Base-by-base conservation (phyloP, 78 protist species). In the Creolimax fragrantissima region DNA sequence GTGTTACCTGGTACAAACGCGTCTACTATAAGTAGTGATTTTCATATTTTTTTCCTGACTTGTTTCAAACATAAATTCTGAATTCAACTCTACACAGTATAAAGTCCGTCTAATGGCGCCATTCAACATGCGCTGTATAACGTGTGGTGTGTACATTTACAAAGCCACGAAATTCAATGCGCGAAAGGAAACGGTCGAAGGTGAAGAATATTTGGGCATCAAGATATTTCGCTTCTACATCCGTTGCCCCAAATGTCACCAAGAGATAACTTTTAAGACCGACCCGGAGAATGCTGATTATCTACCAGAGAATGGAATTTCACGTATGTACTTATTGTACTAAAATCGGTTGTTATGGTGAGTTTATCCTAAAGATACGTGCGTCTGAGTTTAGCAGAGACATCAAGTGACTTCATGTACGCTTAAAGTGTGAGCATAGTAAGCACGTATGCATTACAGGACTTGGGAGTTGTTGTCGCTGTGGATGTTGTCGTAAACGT, bases 91-190 rank as follows among this genome's bases (percentile, higher is more conserved):
- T 0, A n/a, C n/a, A 37, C 93, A 93, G 44, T 81, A 17, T 43
- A 94, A 95, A 66, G 97, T 97, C 3, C 97, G 99, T 3, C 96
- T 97, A 93, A 97, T 97, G 99, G 42, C 98, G 39, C 99, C 99
- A 5, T 95, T 98, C 96, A 94, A 95, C 74, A 66, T 98, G 67
- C 92, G 96, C 83, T 98, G 99, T 91, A 89, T 58, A 45, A 93
- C 91, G 39, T 99, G 99, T 90, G 97, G 98, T 86, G 99, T 97
- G 88, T 97, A 94, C 94, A 89, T 96, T 2, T 93, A 95, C 45
- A 85, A 94, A 5, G 99, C 98, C 5, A 96, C 92, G 85, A 98
- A 98, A 45, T 97, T 99, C 92, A 97, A 97, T 91, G 92, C 98
- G 11, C 88, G 95, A 74, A 96, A 97, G 90, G 99, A 97, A 83